Conservation (phyloP, 805 yeast species). For the Candida ovalis region DNA sequence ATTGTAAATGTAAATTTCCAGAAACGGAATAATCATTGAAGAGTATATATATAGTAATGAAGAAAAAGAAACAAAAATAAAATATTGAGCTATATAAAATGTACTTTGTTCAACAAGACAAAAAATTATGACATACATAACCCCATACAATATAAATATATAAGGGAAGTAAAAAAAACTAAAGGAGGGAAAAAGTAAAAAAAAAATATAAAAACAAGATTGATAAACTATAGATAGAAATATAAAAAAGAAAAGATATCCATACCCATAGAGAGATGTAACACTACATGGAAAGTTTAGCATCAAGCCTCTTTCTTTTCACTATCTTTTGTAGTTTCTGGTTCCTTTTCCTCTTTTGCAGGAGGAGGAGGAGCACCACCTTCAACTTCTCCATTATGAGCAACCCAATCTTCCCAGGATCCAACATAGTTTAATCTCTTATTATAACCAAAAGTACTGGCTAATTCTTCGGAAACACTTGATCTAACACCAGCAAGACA, state of each 20-base stretch:
- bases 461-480: constrained; percentile 86
- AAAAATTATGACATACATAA: background rate
- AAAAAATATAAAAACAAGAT: background rate
- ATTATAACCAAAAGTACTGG: constrained; percentile 82
- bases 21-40: no score
- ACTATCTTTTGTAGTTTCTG: constrained; percentile 6
- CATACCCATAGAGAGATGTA: background rate
- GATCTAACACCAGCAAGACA: constrained; percentile 93
- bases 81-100: background rate
- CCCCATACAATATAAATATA: background rate
- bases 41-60: no score
- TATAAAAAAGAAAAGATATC: background rate
- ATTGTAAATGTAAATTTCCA: no score
- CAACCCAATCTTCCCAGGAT: constrained; percentile 81
- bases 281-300: background rate
- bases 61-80: background rate
- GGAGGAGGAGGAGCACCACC: constrained; percentile 2
- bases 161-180: background rate
- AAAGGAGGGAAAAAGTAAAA: background rate
- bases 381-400: constrained; percentile 34
- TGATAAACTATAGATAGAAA: no score
- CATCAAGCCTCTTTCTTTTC: background rate
- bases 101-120: background rate
- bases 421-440: constrained; percentile 85
- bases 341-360: constrained; percentile 2